Evolutionary conservation across 2,329 filamentous ascomycete genomes (phyloP).

Genomic region (Penicillium hordei): DNA sequence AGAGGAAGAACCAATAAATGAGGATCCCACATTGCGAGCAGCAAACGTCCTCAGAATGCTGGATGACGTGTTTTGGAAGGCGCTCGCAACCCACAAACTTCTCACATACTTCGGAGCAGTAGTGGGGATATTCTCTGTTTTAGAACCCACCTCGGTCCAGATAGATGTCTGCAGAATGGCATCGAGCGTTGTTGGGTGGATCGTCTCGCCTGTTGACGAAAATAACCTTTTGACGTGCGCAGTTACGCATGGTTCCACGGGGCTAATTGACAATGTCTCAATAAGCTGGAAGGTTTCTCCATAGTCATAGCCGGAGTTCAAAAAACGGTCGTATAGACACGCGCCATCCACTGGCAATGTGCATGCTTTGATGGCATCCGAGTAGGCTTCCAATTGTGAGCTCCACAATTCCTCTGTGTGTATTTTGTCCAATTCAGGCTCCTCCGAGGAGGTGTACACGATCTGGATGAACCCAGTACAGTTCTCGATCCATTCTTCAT

Average conservation of each 20-base stretch:
- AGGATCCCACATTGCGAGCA: neutral
- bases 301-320: conserved; percentile 2
- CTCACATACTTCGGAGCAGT: neutral
- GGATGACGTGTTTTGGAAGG: neutral
- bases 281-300: conserved; percentile 1
- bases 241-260: neutral
- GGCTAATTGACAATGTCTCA: neutral
- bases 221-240: neutral
- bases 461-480: neutral
- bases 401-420: neutral
- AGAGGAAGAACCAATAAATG: neutral
- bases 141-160: neutral
- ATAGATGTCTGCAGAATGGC: conserved; percentile 11
- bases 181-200: conserved; percentile 15
- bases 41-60: neutral
- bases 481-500: conserved; percentile 5
- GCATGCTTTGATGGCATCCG: neutral
- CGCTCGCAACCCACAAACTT: neutral
- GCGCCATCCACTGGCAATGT: neutral
- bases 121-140: neutral
- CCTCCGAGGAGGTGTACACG: neutral
- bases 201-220: conserved; percentile 1
- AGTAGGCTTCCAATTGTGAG: neutral
- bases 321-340: neutral
- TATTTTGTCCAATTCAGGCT: neutral